phyloP scores from a whole-genome alignment of 805 yeast genomes.

The Candida arabinofermentans region DNA sequence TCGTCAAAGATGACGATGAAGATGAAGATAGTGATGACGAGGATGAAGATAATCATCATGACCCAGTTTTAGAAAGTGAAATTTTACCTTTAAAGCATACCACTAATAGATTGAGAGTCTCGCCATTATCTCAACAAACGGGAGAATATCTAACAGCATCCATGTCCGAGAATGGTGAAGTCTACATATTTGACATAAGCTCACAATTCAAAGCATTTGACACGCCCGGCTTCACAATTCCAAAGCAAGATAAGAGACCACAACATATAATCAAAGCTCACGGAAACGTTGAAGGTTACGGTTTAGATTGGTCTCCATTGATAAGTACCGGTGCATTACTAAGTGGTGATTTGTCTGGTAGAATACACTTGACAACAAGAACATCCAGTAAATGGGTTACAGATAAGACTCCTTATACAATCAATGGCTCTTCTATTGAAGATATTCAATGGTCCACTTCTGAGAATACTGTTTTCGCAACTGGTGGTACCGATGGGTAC shows the following conservation, averaged over 20 bases:
- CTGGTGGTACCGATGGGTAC: slow-evolving; percentile 88
- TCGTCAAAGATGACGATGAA: slow-evolving; percentile 75
- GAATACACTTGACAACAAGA: slow-evolving; percentile 73
- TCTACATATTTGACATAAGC: slow-evolving; percentile 73
- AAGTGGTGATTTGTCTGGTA: slow-evolving; percentile 86
- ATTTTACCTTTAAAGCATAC: slow-evolving; percentile 73
- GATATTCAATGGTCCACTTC: slow-evolving; percentile 96
- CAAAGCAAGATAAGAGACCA: slow-evolving; percentile 76
- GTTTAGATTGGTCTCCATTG: slow-evolving; percentile 93
- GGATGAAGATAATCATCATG: slow-evolving; percentile 64
- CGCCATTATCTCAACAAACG: slow-evolving; percentile 68
- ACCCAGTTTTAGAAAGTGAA: slow-evolving; percentile 86
- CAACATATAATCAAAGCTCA: slow-evolving; percentile 76
- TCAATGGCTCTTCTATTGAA: slow-evolving; percentile 76
- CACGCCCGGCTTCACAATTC: slow-evolving; percentile 78
- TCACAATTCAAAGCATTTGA: slow-evolving; percentile 81
- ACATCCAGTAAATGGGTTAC: slow-evolving; percentile 80
- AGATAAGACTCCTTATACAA: slow-evolving; percentile 74
- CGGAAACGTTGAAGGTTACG: slow-evolving; percentile 97
- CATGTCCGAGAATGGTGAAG: slow-evolving; percentile 89
- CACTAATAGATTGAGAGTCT: slow-evolving; percentile 82
- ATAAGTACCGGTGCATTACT: slow-evolving; percentile 74
- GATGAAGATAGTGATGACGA: slow-evolving; percentile 71
- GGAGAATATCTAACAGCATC: slow-evolving; percentile 86
- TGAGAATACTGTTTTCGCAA: slow-evolving; percentile 92